Conservation (phyloP, 495 filamentous ascomycete genomes). For the Penicillium pancosmium region DNA sequence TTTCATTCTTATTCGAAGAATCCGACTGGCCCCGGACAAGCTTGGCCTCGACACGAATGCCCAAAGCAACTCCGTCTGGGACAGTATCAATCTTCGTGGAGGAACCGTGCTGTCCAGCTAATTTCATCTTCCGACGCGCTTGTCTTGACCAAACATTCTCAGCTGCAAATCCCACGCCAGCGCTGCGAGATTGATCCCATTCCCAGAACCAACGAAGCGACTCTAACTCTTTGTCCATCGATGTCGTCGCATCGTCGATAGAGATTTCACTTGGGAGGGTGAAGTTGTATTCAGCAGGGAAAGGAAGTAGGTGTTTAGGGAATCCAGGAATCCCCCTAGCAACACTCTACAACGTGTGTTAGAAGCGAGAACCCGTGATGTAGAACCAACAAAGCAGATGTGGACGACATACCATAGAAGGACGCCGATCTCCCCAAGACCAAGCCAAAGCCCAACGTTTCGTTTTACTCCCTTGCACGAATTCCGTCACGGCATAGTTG, state of each 20-base stretch:
- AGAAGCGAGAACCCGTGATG: conserved; percentile 3
- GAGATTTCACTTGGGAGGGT: conserved; percentile 28
- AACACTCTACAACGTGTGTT: conserved; percentile 40
- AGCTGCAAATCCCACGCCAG: conserved; percentile 58
- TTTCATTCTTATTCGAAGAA: conserved; percentile 24
- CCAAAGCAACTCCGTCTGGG: conserved; percentile 38
- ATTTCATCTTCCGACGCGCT: conserved; percentile 58
- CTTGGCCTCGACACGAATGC: conserved; percentile 48
- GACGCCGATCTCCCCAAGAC: conserved; percentile 75
- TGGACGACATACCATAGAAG: conserved; percentile 52
- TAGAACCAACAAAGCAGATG: no score
- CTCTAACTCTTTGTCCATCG: conserved; percentile 43
- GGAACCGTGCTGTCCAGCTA: conserved; percentile 20
- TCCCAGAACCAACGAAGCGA: conserved; percentile 54
- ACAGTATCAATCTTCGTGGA: conserved; percentile 30
- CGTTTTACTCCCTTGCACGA: conserved; percentile 79
- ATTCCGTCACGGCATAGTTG: conserved; percentile 84
- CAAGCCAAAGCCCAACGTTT: conserved; percentile 86
- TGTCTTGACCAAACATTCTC: conserved; percentile 74
- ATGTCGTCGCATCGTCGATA: conserved; percentile 31
- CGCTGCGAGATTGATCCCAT: conserved; percentile 45
- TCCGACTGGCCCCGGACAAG: conserved; percentile 24
- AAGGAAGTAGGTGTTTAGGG: conserved; percentile 63
- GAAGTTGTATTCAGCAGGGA: conserved; percentile 59
- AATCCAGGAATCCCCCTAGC: conserved; percentile 58